Evolutionary conservation across 169 alveolate genomes (phyloP), one percentile per base, ranked within the genome.

Genomic region (Eimeria sp.): DNA sequence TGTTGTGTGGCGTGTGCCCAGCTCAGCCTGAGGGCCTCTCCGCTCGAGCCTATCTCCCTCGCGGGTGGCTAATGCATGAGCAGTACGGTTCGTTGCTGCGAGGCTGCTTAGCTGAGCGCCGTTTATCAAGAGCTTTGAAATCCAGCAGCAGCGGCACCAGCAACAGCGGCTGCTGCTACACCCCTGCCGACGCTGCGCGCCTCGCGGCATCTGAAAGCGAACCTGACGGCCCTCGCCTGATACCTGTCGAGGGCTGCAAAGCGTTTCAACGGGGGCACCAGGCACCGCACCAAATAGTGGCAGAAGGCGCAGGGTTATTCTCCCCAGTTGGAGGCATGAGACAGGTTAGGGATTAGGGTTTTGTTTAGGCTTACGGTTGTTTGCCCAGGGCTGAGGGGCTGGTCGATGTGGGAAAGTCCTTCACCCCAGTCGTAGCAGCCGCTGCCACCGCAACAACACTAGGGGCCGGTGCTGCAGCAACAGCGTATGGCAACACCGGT

Each of bases 31-130:
- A 25, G 40, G 78, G 22, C 57, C 92, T 84, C 57, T 84, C 92
- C 45, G 43, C 92, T 30, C 34, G 61, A 5, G 49, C 92, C 76
- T 84, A 84, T 20, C 58, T 84, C 63, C 92, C 92, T 5, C 43
- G 92, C 9, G 92, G 76, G 10, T 84, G 92, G 92, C 78, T 84
- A 61, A 76, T 84, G 78, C 92, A 84, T 58, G 58, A 54, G 73
- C 92, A 54, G 58, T 84, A 84, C 57, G 78, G 92, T 34, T 84
- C 92, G 16, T 58, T 84, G 92, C 92, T 84, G 57, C 92, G 92
- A 4, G 92, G 92, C 92, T 10, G 40, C 57, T 57, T 47, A 47
- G 58, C 58, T 57, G 92, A 84, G 92, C 92, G 92, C 76, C 92
- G 92, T 14, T 18, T 58, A 45, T 58, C 57, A 30, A 43, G 13